Conservation (phyloP, 2,329 filamentous ascomycete genomes). For the Parastagonospora nodorum region DNA sequence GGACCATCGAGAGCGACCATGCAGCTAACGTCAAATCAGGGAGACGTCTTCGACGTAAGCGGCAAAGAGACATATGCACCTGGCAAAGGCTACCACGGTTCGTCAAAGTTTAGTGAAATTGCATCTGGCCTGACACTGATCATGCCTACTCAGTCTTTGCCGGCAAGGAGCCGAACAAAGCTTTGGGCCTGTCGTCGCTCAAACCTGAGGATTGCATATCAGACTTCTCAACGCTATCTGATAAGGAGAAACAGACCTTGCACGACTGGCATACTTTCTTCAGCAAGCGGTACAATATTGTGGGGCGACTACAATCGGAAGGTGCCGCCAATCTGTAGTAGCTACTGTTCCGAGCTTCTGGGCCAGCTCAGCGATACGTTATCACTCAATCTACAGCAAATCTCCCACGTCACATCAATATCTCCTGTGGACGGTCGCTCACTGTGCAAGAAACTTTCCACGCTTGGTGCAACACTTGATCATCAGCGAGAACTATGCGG, state of each 20-base stretch:
- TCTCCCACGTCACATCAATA: no score
- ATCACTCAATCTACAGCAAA: no score
- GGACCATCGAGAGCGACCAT: neutral
- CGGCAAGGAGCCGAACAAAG: constrained; percentile 93
- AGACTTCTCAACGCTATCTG: constrained; percentile 81
- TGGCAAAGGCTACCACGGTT: constrained; percentile 84
- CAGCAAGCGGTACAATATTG: constrained; percentile 92
- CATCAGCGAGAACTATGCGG: no score
- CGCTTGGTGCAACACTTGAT: no score
- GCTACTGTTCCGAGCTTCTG: neutral
- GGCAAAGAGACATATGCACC: constrained; percentile 86
- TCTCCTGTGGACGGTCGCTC: no score
- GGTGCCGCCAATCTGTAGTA: constrained; percentile 21
- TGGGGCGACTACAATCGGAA: constrained; percentile 58
- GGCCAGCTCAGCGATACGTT: neutral
- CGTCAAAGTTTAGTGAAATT: constrained; percentile 32
- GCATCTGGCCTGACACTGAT: constrained; percentile 6
- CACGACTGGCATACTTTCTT: constrained; percentile 97
- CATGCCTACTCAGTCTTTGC: constrained; percentile 74
- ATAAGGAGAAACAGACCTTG: constrained; percentile 83
- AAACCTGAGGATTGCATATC: constrained; percentile 80
- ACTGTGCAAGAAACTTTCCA: no score
- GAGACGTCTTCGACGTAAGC: constrained; percentile 91
- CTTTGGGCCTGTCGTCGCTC: constrained; percentile 82
- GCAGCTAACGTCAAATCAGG: constrained; percentile 56